phyloP scores from a whole-genome alignment of 1,284 basidiomycete species.

The Golubevia pallescens region DNA sequence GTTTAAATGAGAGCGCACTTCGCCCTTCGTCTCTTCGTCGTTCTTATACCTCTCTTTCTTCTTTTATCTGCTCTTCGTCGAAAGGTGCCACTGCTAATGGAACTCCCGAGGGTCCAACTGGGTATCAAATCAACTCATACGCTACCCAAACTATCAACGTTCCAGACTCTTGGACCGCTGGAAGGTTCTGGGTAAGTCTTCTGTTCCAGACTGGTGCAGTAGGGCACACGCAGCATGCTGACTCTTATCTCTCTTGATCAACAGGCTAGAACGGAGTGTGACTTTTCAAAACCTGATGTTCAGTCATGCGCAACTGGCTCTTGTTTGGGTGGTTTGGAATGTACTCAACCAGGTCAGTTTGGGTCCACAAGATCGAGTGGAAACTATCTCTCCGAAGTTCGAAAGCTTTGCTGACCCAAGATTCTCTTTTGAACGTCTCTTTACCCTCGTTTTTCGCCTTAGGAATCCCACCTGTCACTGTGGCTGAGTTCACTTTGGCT shows the following conservation, averaged over 20 bases:
- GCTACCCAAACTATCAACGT: conserved; percentile 9
- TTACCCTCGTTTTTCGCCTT: conserved; percentile 8
- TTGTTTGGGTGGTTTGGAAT: conserved; percentile 21
- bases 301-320: conserved; percentile 12
- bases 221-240: too few species aligned
- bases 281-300: conserved; percentile 17
- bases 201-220: too few species aligned
- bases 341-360: conserved; percentile 11
- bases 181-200: conserved; percentile 17
- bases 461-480: conserved; percentile 43
- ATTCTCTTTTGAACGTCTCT: neutral
- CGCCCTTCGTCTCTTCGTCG: too few species aligned
- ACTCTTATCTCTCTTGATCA: too few species aligned
- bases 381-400: neutral
- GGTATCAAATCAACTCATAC: too few species aligned
- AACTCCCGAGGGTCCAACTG: too few species aligned
- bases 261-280: conserved; percentile 12
- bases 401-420: too few species aligned
- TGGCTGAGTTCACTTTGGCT: conserved; percentile 30
- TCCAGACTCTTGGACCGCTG: conserved; percentile 17
- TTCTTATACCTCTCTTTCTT: too few species aligned
- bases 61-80: too few species aligned
- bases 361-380: conserved; percentile 13
- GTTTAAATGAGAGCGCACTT: neutral
- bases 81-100: too few species aligned